Evolutionary conservation across 768 basidiomycete genomes (phyloP), one percentile per base, ranked within the genome.

Genomic region (Sporobolomyces phaffii): DNA sequence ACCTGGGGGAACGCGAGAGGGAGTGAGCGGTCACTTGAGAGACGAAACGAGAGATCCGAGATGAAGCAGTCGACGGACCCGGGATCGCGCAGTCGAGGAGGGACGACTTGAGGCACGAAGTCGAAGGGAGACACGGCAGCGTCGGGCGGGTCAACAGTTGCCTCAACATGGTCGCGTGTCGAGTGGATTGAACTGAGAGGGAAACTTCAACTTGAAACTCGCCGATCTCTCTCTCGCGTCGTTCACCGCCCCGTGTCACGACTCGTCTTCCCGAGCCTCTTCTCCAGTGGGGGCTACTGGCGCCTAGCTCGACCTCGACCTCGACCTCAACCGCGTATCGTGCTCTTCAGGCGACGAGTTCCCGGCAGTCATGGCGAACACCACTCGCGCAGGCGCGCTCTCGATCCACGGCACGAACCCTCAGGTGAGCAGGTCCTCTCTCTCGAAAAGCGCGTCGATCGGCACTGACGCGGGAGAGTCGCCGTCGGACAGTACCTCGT

Each of bases 401-500:
- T 85, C 90, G n/a, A 88, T 98, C 73, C 94, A 98, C 76, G 94
- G 94, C 56, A 89, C 91, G 74, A 98, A 97, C 79, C 93, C 93
- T 15, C 93, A 98, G 83, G 93, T 92, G 76, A 58, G 75, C 60
- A 24, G 38, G n/a, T 33, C 14, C 38, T 52, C 14, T 5, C 64
- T 34, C 29, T 4, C 13, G 2, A 1, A 2, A 33, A 34, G 20
- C 38, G 18, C 45, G 5, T n/a, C n/a, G n/a, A n/a, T n/a, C 26
- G 20, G 6, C 49, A 31, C 49, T 26, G 45, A 54, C 65, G 28
- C 44, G 1, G 28, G 43, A 22, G 9, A 22, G 22, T 33, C 4
- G 38, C 10, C n/a, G 13, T 20, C 10, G 28, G 15, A 15, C 63
- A 72, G 67, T 72, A 72, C 78, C 81, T 99, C 78, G 88, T 99